phyloP scores from a whole-genome alignment of 495 filamentous ascomycete genomes.

The Patellaria atrata region DNA sequence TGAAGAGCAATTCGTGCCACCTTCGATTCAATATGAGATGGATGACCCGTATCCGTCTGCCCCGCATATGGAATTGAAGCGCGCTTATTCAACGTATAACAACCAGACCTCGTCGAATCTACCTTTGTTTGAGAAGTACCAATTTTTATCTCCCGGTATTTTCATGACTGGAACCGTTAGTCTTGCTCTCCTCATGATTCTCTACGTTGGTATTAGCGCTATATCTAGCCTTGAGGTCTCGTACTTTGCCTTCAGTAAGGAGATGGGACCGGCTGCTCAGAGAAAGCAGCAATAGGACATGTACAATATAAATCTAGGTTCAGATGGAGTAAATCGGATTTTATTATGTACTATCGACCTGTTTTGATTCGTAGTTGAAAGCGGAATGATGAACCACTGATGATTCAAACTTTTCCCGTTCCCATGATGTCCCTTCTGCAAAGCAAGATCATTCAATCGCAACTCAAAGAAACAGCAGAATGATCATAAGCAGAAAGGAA shows the following conservation, averaged over 20 bases:
- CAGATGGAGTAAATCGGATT: no score
- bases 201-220: slow-evolving; percentile 62
- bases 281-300: slow-evolving; percentile 55
- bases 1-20: slow-evolving; percentile 4
- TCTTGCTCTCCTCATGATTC: slow-evolving; percentile 55
- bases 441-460: no score
- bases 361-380: no score
- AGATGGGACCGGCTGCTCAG: slow-evolving; percentile 73
- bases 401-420: no score
- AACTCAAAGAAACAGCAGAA: no score
- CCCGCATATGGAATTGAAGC: slow-evolving; percentile 45
- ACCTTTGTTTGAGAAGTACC: slow-evolving; percentile 79
- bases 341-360: no score
- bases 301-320: no score
- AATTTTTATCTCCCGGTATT: slow-evolving; percentile 72
- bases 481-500: no score
- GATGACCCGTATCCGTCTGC: slow-evolving; percentile 34
- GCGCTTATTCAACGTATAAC: slow-evolving; percentile 30
- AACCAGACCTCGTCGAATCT: slow-evolving; percentile 21
- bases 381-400: no score
- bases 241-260: slow-evolving; percentile 92
- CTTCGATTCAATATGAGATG: slow-evolving; percentile 32
- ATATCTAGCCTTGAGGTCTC: slow-evolving; percentile 69
- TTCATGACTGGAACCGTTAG: slow-evolving; percentile 65
- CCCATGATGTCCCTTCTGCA: no score